phyloP scores from a whole-genome alignment of 179 eudicot species.

The Vitellaria paradoxa region DNA sequence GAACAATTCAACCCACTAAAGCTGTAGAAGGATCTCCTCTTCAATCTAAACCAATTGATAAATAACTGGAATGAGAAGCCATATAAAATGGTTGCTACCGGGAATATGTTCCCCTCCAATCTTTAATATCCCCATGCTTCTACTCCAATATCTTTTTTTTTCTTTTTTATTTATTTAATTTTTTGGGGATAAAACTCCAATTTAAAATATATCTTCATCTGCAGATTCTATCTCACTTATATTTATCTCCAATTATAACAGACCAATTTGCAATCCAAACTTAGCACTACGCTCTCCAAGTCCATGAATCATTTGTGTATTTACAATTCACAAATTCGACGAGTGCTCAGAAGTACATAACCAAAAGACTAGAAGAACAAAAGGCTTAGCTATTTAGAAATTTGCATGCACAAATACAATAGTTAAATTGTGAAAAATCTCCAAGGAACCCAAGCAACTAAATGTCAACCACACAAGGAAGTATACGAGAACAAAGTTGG shows the following conservation, averaged over 20 bases:
- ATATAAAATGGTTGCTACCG: neutral
- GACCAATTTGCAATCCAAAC: too few species aligned
- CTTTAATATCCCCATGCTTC: neutral
- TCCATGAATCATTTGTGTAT: too few species aligned
- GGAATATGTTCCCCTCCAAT: neutral
- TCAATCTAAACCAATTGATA: neutral
- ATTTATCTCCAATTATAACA: too few species aligned
- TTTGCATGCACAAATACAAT: neutral
- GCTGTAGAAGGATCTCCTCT: neutral
- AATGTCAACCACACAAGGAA: neutral
- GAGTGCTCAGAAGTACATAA: neutral
- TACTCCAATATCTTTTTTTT: neutral
- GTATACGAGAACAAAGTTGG: neutral
- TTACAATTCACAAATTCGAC: neutral
- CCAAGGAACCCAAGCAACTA: neutral
- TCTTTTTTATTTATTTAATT: neutral
- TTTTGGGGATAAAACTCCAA: too few species aligned
- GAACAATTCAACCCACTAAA: slow-evolving; percentile 3
- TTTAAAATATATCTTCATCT: too few species aligned
- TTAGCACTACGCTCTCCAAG: too few species aligned
- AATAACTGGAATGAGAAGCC: neutral
- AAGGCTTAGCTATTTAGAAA: neutral
- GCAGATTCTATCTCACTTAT: too few species aligned
- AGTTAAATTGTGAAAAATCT: too few species aligned
- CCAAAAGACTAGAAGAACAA: neutral